phyloP scores from a whole-genome alignment of 2,329 filamentous ascomycete genomes.

The Nemania diffusa region DNA sequence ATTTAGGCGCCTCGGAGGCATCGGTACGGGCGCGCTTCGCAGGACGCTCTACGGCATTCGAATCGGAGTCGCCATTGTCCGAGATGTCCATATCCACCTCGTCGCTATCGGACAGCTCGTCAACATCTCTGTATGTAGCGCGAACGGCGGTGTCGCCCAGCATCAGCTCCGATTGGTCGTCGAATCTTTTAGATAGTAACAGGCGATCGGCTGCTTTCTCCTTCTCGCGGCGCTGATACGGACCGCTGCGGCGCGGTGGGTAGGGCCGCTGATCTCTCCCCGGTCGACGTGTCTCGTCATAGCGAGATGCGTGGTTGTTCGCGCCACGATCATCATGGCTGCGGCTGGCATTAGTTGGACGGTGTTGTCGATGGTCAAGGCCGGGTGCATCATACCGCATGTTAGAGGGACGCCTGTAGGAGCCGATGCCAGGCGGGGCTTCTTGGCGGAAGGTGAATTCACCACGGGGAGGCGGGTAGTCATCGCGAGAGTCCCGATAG shows the following conservation, averaged over 20 bases:
- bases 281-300: conserved; percentile 29
- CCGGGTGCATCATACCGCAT: conserved; percentile 28
- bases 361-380: conserved; percentile 1
- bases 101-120: conserved; percentile 70
- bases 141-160: conserved; percentile 58
- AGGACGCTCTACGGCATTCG: conserved; percentile 52
- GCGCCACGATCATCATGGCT: conserved; percentile 34
- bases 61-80: conserved; percentile 57
- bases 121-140: conserved; percentile 64
- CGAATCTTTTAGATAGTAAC: conserved; percentile 58
- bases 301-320: conserved; percentile 27
- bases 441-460: conserved; percentile 68
- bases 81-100: conserved; percentile 74
- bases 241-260: conserved; percentile 20
- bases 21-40: conserved; percentile 56
- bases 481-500: conserved; percentile 28
- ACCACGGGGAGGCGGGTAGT: conserved; percentile 54
- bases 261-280: conserved; percentile 22
- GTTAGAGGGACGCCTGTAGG: conserved; percentile 45
- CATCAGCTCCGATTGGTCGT: conserved; percentile 57
- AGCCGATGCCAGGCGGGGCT: conserved; percentile 60
- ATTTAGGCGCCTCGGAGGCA: conserved; percentile 62
- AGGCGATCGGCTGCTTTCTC: conserved; percentile 51
- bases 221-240: conserved; percentile 17
- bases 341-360: conserved; percentile 24